These are phyloP conservation scores for Fusarium brevicatenulatum DNA, from an alignment of 2,329 filamentous ascomycete genomes.

Conservation along the genomic window DNA sequence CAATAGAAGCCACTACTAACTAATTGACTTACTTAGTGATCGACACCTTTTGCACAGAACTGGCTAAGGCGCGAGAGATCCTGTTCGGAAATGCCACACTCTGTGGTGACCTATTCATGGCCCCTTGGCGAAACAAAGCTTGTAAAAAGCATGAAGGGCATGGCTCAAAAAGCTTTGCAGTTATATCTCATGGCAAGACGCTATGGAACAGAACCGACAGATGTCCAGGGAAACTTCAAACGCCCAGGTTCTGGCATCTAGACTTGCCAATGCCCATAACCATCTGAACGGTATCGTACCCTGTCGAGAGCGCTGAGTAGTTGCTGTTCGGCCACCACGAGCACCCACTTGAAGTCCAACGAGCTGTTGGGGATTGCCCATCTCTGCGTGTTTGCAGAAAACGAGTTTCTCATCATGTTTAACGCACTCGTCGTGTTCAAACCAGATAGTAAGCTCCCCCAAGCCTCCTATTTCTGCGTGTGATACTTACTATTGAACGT, in stretches of 20 bases:
- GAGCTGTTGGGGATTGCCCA: too few species aligned
- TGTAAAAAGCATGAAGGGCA: neutral
- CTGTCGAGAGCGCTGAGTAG: neutral
- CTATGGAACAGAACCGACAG: neutral
- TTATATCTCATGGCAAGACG: too few species aligned
- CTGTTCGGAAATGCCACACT: neutral
- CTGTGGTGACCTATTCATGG: neutral
- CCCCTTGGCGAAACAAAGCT: neutral
- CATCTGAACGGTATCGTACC: neutral
- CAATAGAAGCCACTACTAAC: too few species aligned
- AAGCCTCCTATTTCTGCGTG: neutral
- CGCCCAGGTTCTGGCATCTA: neutral
- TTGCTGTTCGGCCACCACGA: neutral
- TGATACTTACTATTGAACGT: neutral
- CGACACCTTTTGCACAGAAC: neutral
- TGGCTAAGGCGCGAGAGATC: neutral
- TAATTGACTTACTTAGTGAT: neutral
- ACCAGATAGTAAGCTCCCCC: accelerated
- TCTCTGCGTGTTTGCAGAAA: neutral
- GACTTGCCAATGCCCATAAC: neutral
- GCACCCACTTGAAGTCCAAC: neutral
- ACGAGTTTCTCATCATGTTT: neutral
- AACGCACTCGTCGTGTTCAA: neutral
- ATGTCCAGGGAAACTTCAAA: neutral
- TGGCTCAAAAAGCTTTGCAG: neutral